phyloP scores from a whole-genome alignment of 2,329 filamentous ascomycete genomes.

The Paraphaeosphaeria minitans region DNA sequence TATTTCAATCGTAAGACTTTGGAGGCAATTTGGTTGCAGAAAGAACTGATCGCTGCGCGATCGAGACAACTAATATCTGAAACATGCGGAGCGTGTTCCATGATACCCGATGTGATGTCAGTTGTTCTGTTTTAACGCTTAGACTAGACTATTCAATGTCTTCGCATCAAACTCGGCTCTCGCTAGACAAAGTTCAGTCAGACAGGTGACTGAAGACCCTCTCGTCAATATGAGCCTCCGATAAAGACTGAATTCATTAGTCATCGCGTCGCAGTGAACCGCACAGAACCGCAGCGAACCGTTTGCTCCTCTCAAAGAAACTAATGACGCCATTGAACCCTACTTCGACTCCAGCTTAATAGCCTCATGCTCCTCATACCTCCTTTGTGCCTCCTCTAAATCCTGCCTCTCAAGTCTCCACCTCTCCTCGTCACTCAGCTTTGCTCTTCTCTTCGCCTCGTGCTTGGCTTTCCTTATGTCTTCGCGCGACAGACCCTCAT shows the following conservation, averaged over 20 bases:
- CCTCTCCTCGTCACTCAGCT: background rate
- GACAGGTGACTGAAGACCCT: too few species aligned
- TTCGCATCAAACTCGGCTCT: too few species aligned
- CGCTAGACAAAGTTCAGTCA: too few species aligned
- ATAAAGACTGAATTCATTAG: background rate
- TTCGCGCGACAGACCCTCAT: background rate
- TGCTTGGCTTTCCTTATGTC: slow-evolving; percentile 2
- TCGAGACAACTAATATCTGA: too few species aligned
- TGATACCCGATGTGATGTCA: too few species aligned
- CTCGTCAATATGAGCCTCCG: too few species aligned
- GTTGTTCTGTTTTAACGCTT: too few species aligned
- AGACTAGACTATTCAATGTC: too few species aligned
- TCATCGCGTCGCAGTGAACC: background rate
- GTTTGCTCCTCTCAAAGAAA: background rate
- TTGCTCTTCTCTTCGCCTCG: background rate
- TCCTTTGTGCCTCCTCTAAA: background rate
- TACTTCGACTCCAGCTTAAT: slow-evolving; percentile 11
- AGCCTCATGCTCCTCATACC: background rate
- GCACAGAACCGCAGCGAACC: background rate
- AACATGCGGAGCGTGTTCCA: too few species aligned
- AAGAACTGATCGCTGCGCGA: too few species aligned
- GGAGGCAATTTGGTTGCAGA: too few species aligned
- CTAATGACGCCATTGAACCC: background rate
- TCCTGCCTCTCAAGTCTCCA: background rate
- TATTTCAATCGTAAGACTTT: too few species aligned